Conservation (phyloP, 192 early-diverging fungal species). For the Coemansia sp. region DNA sequence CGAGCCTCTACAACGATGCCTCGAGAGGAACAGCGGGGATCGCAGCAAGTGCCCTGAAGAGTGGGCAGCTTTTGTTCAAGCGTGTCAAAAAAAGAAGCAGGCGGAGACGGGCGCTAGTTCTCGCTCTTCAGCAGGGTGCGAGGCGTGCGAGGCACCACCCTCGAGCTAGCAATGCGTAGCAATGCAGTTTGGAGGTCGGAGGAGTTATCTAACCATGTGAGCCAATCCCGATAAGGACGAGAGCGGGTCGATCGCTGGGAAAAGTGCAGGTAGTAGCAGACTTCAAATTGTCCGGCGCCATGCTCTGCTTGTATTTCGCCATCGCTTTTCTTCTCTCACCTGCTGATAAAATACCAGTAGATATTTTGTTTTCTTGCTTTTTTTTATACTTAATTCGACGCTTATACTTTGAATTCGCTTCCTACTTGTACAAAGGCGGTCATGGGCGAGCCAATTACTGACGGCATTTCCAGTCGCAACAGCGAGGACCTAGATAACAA, state of each 20-base stretch:
- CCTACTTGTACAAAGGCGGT: not conserved
- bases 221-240: not conserved
- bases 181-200: no score
- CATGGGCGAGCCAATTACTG: conserved; percentile 54
- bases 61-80: conserved; percentile 61
- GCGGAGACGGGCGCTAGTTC: not conserved
- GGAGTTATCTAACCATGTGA: not conserved
- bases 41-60: conserved; percentile 61
- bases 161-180: not conserved
- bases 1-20: conserved; percentile 59
- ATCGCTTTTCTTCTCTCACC: not conserved
- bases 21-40: conserved; percentile 59
- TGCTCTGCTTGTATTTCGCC: not conserved
- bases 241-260: not conserved
- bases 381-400: not conserved
- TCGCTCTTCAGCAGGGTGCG: conserved; percentile 9
- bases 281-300: conserved; percentile 9
- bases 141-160: conserved; percentile 20
- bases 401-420: not conserved
- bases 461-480: conserved; percentile 43
- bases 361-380: not conserved
- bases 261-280: not conserved
- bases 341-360: not conserved
- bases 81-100: conserved; percentile 57
- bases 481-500: conserved; percentile 18